These are phyloP conservation scores for Coemansia sp. DNA, from an alignment of 192 early-diverging fungal species.

Conservation along the genomic window DNA sequence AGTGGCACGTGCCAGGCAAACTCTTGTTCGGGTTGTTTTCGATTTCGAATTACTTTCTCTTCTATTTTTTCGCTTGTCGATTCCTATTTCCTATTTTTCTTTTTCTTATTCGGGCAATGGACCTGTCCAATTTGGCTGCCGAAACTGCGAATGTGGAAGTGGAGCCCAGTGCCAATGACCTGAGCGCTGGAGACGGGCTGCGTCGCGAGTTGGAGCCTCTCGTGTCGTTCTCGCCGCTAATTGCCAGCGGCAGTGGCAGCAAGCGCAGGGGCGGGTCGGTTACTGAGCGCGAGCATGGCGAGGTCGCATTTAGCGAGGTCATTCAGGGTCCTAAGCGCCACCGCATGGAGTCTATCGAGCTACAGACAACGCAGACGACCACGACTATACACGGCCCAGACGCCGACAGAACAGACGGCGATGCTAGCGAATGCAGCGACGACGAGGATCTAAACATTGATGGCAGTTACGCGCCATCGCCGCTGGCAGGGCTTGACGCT, in stretches of 20 bases:
- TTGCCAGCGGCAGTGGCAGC: constrained; percentile 15
- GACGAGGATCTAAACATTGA: constrained; percentile 41
- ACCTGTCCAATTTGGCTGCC: not conserved
- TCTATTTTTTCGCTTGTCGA: constrained; percentile 1
- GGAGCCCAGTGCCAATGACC: not conserved
- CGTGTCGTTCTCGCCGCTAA: not conserved
- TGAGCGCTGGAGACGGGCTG: not conserved
- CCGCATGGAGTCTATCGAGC: constrained; percentile 3
- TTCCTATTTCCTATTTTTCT: not conserved
- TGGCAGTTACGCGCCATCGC: constrained; percentile 49
- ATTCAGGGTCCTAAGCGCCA: constrained; percentile 23
- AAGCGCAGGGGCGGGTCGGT: constrained; percentile 24
- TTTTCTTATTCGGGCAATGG: not conserved
- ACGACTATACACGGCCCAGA: not conserved
- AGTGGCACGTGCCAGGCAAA: not conserved
- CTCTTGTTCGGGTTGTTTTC: not conserved
- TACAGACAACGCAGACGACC: not conserved
- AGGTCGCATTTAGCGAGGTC: not conserved
- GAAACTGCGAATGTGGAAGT: not conserved
- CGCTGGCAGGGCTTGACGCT: constrained; percentile 7
- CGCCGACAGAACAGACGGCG: constrained; percentile 3
- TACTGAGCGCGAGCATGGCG: not conserved
- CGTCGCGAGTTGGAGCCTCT: not conserved
- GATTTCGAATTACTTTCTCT: not conserved
- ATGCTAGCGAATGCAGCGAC: not conserved